Evolutionary conservation across 2,329 filamentous ascomycete genomes (phyloP), one percentile per base, ranked within the genome.

Genomic region (Beauveria sp.): DNA sequence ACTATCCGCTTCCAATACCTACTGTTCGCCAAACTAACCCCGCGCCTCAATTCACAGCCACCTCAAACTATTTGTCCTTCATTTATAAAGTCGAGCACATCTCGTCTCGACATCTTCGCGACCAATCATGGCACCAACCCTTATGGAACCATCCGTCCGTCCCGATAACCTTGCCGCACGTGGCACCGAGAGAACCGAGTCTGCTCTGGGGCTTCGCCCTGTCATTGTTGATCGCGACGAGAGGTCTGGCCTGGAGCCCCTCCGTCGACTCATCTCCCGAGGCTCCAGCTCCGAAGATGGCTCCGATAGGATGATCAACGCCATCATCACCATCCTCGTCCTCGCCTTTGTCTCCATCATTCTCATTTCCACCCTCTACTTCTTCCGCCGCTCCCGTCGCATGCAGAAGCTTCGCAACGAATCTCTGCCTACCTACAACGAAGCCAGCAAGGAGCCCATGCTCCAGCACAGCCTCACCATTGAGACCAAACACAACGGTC

Each of bases 281-380:
- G 22, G 20, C 34, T 31, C 52, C 67, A 76, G 75, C 64, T 69
- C 76, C 63, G 72, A 72, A 64, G 78, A 81, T 66, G 77, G 76
- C 63, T 76, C 79, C 68, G 78, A 89, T 67, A 84, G 80, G 64
- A 86, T 89, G 77, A 80, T 93, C 73, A 87, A 91, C 71, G 84
- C 96, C 49, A 79, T 96, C 72, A 89, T 96, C 68, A 83, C 85
- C 63, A 83, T 98, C 61, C 80, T 98, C 67, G 87, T 88, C 65
- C 80, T 99, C 51, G 79, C 93, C 68, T 84, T 96, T 68, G 75
- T 93, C 68, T 86, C 83, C 64, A 80, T 96, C 34, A 71, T 87
- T 53, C 80, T 92, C 62, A 79, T 88, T 59, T 86, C 84, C 62
- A 78, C 82, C 31, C 85, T 97, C 56, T 78, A 93, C 66, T 75